phyloP scores from a whole-genome alignment of 2,329 filamentous ascomycete species.

The Aspergillus amoenus region DNA sequence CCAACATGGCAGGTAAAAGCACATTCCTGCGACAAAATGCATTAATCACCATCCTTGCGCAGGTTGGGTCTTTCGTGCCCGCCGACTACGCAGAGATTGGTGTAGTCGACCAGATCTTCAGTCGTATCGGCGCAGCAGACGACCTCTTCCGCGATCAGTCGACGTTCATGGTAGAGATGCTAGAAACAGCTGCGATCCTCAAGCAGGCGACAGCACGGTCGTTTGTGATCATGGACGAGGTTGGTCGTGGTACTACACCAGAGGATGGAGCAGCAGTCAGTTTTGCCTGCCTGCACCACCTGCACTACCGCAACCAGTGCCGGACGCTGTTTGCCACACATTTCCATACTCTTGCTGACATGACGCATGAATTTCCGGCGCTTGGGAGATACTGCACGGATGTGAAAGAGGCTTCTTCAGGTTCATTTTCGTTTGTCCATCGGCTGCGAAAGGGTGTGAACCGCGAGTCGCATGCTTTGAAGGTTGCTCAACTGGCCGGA shows the following conservation, averaged over 20 bases:
- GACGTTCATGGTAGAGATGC: constrained; percentile 99
- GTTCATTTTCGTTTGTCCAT: constrained; percentile 81
- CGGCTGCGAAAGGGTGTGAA: constrained; percentile 80
- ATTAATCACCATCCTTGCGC: constrained; percentile 87
- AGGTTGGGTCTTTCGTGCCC: constrained; percentile 89
- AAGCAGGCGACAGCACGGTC: constrained; percentile 78
- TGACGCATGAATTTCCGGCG: constrained; percentile 60
- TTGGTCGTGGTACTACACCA: constrained; percentile 89
- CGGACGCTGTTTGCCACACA: constrained; percentile 91
- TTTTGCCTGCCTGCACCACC: constrained; percentile 81
- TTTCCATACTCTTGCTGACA: constrained; percentile 81
- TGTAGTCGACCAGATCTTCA: constrained; percentile 94
- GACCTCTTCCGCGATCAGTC: constrained; percentile 93
- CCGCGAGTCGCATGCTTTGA: constrained; percentile 82
- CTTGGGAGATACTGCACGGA: constrained; percentile 86
- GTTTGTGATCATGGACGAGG: constrained; percentile 98
- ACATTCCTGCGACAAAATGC: constrained; percentile 96
- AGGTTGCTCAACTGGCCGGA: constrained; percentile 86
- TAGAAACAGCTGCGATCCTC: constrained; percentile 89
- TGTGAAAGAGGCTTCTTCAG: constrained; percentile 70
- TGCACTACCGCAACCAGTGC: constrained; percentile 74
- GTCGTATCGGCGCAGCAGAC: constrained; percentile 88
- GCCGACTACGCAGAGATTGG: constrained; percentile 83
- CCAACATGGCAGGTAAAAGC: constrained; percentile 99
- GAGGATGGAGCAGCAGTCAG: constrained; percentile 88